Percentiles rank a stretch among this genome's conserved stretches.
These are phyloP conservation scores for Naganishia randhawae DNA, from an alignment of 768 basidiomycete species.

Conservation along the genomic window DNA sequence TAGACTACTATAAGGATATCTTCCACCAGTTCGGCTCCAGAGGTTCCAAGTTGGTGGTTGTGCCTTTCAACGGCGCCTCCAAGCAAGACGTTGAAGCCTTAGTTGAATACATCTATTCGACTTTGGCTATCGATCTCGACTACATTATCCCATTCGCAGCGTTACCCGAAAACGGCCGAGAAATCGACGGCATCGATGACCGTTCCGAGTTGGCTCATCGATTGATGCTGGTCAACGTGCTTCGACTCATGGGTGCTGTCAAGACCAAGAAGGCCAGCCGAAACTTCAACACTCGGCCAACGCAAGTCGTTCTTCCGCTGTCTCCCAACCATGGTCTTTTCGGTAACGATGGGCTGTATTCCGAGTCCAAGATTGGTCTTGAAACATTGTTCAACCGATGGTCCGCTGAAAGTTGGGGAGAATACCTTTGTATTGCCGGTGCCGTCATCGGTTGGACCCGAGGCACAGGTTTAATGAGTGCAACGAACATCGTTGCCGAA, in stretches of 20 bases:
- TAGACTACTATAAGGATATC: conserved; percentile 97
- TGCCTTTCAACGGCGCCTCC: conserved; percentile 98
- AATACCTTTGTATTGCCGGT: conserved; percentile 94
- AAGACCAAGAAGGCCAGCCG: conserved; percentile 97
- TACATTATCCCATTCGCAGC: conserved; percentile 98
- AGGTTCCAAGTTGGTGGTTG: conserved; percentile 93
- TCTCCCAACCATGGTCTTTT: conserved; percentile 98
- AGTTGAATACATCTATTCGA: conserved; percentile 95
- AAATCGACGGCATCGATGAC: conserved; percentile 96
- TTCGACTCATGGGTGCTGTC: conserved; percentile 92
- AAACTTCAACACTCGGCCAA: conserved; percentile 93
- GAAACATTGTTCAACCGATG: conserved; percentile 98
- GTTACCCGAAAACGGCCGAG: conserved; percentile 95
- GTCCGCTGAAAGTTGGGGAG: conserved; percentile 98
- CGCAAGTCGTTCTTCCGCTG: conserved; percentile 93
- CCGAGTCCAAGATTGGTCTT: conserved; percentile 95
- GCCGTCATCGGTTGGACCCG: conserved; percentile 99
- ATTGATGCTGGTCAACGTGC: conserved; percentile 95
- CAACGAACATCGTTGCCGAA: conserved; percentile 89
- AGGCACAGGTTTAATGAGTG: conserved; percentile 93
- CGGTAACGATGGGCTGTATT: conserved; percentile 95
- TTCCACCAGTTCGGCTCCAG: conserved; percentile 92
- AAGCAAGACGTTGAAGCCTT: conserved; percentile 98
- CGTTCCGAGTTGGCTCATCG: conserved; percentile 96
- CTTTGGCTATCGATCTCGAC: conserved; percentile 91